These are phyloP conservation scores for Cordyceps javanica DNA, from an alignment of 2,329 filamentous ascomycete species.

Conservation along the genomic window DNA sequence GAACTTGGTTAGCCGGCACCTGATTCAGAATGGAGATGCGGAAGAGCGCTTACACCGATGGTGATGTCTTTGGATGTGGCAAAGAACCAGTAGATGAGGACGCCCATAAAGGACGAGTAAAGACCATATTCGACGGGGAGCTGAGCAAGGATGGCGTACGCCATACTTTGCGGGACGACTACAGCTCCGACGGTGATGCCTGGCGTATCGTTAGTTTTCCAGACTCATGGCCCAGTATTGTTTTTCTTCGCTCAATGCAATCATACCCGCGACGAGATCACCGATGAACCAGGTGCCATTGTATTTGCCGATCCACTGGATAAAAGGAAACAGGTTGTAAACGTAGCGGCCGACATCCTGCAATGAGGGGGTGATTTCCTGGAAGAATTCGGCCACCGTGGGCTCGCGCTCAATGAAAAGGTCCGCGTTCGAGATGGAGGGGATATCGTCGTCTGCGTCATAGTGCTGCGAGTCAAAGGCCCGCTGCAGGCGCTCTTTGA, in stretches of 20 bases:
- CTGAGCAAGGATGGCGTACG: conserved; percentile 43
- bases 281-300: conserved; percentile 42
- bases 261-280: conserved; percentile 38
- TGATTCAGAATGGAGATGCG: background rate
- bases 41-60: conserved; percentile 57
- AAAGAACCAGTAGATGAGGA: conserved; percentile 94
- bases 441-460: conserved; percentile 26
- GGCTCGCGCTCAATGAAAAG: conserved; percentile 35
- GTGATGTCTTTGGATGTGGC: conserved; percentile 92
- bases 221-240: no score
- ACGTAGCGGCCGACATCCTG: conserved; percentile 29
- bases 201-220: conserved; percentile 15
- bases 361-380: conserved; percentile 30
- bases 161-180: conserved; percentile 50
- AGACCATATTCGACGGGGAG: conserved; percentile 44
- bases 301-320: conserved; percentile 45
- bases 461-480: conserved; percentile 21
- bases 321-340: conserved; percentile 41
- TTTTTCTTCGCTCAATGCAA: background rate
- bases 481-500: conserved; percentile 21
- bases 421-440: conserved; percentile 31
- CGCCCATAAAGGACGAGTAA: conserved; percentile 87
- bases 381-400: conserved; percentile 35
- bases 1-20: conserved; percentile 18
- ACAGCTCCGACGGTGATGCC: conserved; percentile 33